Evolutionary conservation across 2,329 filamentous ascomycete species (phyloP), one percentile per base, ranked within the genome.

Genomic region (Aspergillus cejpii): DNA sequence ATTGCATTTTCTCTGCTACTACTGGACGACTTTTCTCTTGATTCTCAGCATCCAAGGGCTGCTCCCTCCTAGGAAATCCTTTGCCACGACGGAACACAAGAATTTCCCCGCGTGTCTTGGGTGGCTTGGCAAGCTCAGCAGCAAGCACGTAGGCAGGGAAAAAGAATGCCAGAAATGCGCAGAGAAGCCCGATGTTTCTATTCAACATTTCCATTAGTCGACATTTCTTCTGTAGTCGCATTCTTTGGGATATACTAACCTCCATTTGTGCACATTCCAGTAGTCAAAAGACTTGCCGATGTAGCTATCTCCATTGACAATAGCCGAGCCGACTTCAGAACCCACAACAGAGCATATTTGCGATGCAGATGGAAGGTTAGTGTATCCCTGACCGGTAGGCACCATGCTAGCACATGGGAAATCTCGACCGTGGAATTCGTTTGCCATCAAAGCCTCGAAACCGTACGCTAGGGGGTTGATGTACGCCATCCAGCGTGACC

Each of bases 401-500:
- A 77, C 61, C 37, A 67, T 69, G 2, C 51, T 48, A 2, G 62
- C 58, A 55, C 76, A 79, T 1, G 44, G 36, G 59, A 82, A 89
- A 0, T 79, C 49, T 12, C 81, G 77, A 43, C 70, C 67, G 54
- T 79, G 64, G 52, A 92, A 92, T 64, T 94, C 87, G 65, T 92
- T 92, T 51, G 85, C 76, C 74, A 90, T 82, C 14, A 94, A 73
- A 0, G 82, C 71, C 63, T 92, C 87, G 56, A 91, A 94, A 0
- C 80, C 79, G 52, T 91, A 92, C 1, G 78, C 79, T 3, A 92
- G 74, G 6, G 85, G 85, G 48, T 91, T 83, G 23, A 90, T 69
- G 62, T 86, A 90, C 60, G 82, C 83, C 42, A 92, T 78, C 87
- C 87, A 92, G 45, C 80, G 74, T 57, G 83, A 83, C 85, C 87